Base-by-base conservation (phyloP, 2,329 filamentous ascomycete species). In the Dactylellina sp. region DNA sequence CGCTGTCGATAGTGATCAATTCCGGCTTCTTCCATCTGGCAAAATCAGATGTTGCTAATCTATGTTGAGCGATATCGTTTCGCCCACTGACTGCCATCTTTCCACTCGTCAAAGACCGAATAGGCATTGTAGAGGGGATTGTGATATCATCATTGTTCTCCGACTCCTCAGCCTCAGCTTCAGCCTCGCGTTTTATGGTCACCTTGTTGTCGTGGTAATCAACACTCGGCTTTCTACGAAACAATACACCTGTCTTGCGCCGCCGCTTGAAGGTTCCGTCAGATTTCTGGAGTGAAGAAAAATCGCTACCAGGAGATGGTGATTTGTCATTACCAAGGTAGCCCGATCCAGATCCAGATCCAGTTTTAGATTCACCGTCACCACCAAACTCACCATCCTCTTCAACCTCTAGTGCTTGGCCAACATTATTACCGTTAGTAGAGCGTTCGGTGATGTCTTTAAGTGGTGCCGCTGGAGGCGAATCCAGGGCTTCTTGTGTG, bases 61-160 rank as follows among this genome's bases (percentile, higher is more conserved):
- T 28, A 18, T 40, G 52, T 12, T 44, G 44, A 7, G 6, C 18
- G 16, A 16, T 14, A 62, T 53, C 55, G 18, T 62, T 47, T 40
- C 66, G 46, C 25, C 68, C 68, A 24, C 60, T 72, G 28, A 72
- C 20, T 5, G 61, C 68, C 7, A 52, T 55, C 39, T 50, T 59
- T 18, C 68, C 68, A 47, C 60, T 72, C 6, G 60, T 65, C 28
- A 72, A 16, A 7, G 68, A 72, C 7, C 60, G 53, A 37, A 61
- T 55, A 2, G 68, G 68, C 68, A 72, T 72, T 2, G 68, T 72
- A 14, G 68, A 72, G 6, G 68, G 68, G 16, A 65, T 61, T 1
- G 37, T 25, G 37, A 72, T 61, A 32, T 65, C 68, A 22, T 65
- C 60, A 20, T 66, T 50, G 12, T 37, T 39, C 3, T 46, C 22